Evolutionary conservation across 768 basidiomycete genomes (phyloP), one percentile per base, ranked within the genome.

Genomic region (Trametes elegans): DNA sequence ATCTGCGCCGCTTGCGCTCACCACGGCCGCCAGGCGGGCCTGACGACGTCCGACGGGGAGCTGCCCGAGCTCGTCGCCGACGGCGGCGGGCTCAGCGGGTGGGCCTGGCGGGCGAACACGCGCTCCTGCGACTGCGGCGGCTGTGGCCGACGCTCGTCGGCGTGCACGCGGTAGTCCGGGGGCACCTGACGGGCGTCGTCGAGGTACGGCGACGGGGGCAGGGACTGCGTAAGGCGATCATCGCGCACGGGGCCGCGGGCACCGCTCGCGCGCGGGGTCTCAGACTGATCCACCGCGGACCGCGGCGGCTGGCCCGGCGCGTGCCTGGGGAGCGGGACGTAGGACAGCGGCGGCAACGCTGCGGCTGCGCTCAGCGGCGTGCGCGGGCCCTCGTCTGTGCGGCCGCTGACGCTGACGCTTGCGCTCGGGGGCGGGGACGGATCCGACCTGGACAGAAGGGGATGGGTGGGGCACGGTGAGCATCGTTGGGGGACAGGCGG

Each of bases 11-110:
- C 41, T n/a, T 24, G n/a, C n/a, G n/a, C 14, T 41, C 47, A 58
- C 57, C 57, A 58, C 14, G 57, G 57, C 18, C 57, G 29, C 57
- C 57, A 58, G 36, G 51, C 47, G 8, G 57, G 5, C 46, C 57
- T 44, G 18, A 26, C 46, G 5, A 48, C 16, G 10, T 59, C 57
- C 3, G 48, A 38, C n/a, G 57, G 57, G 5, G 57, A 59, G 34
- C 36, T 49, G 29, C 45, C 34, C 35, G 57, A 47, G 29, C 51
- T 53, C 11, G 57, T 49, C 6, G 48, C 47, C 41, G 57, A 59
- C 19, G 27, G 57, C 29, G 57, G 57, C 2, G 57, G 57, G 27
- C 57, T 59, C 28, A 53, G 52, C 7, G 57, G 57, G 13, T 48
- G 47, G 8, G 42, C 55, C 28, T 46, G 55, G 28, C 55, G 48